A percentile compares a stretch with the other conserved stretches of the same genome.
phyloP scores from a whole-genome alignment of 2,329 filamentous ascomycete genomes.

The Pseudogymnoascus sp. region DNA sequence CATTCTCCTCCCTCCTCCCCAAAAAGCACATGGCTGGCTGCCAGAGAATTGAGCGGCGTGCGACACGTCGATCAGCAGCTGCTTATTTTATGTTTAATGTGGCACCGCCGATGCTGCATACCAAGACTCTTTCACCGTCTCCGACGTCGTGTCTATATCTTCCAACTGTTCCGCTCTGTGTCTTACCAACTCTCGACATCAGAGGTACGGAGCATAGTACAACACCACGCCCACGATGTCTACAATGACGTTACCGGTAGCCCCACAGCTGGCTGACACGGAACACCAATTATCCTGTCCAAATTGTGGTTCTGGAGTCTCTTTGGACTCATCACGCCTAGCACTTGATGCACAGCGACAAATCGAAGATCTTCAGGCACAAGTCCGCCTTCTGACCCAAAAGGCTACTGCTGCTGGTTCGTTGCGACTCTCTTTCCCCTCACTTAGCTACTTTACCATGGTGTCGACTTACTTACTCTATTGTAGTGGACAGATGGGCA shows the following conservation, averaged over 20 bases:
- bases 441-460: background rate
- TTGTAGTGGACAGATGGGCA: constrained; percentile 57
- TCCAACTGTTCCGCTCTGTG: background rate
- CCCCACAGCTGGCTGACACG: constrained; percentile 15
- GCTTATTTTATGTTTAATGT: constrained; percentile 7
- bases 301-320: constrained; percentile 27
- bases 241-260: constrained; percentile 26
- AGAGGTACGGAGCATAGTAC: background rate
- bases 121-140: background rate
- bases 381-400: constrained; percentile 62
- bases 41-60: constrained; percentile 1
- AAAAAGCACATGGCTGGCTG: constrained; percentile 1
- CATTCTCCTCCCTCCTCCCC: background rate
- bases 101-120: background rate
- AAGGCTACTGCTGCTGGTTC: constrained; percentile 58
- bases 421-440: constrained; percentile 20
- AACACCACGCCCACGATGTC: constrained; percentile 19
- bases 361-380: constrained; percentile 62
- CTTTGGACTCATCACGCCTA: constrained; percentile 10
- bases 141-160: background rate
- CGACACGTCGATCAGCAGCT: constrained; percentile 3
- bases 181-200: background rate
- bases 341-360: constrained; percentile 43
- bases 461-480: constrained; percentile 11
- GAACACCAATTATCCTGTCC: constrained; percentile 20